These are phyloP conservation scores for Schizosaccharomyces versatilis DNA, from an alignment of 1,139 yeast species.

Conservation along the genomic window DNA sequence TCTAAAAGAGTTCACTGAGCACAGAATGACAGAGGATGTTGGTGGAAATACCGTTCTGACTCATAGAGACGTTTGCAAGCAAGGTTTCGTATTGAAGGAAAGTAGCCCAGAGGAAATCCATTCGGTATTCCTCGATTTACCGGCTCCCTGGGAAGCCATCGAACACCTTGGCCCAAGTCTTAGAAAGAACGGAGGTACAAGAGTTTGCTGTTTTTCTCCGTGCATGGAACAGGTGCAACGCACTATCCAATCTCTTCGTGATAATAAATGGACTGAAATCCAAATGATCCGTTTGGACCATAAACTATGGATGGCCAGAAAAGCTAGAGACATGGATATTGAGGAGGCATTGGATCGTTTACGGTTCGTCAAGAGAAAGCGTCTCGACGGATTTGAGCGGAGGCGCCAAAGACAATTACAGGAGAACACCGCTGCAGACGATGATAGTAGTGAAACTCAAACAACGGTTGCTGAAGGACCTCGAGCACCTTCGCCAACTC, in stretches of 20 bases:
- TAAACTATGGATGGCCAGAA: slow-evolving; percentile 73
- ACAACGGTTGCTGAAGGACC: slow-evolving; percentile 6
- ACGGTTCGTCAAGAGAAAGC: slow-evolving; percentile 56
- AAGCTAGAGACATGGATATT: slow-evolving; percentile 62
- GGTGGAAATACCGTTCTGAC: slow-evolving; percentile 32
- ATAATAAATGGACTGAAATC: slow-evolving; percentile 64
- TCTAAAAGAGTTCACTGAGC: slow-evolving; percentile 46
- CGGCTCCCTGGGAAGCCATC: slow-evolving; percentile 94
- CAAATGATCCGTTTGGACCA: slow-evolving; percentile 88
- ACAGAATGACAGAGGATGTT: slow-evolving; percentile 27
- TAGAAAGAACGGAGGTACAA: slow-evolving; percentile 31
- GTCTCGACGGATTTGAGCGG: slow-evolving; percentile 51
- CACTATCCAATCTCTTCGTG: slow-evolving; percentile 52
- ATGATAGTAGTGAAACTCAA: slow-evolving; percentile 13
- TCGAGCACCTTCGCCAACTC: not conserved
- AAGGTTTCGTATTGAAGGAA: slow-evolving; percentile 44
- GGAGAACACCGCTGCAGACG: slow-evolving; percentile 13
- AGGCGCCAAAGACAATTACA: slow-evolving; percentile 23
- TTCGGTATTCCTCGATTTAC: slow-evolving; percentile 70
- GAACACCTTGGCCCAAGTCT: slow-evolving; percentile 47
- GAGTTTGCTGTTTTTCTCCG: slow-evolving; percentile 86
- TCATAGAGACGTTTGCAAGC: slow-evolving; percentile 78
- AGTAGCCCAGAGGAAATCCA: slow-evolving; percentile 18
- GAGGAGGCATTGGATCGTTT: slow-evolving; percentile 65
- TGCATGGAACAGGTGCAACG: slow-evolving; percentile 91